These are phyloP conservation scores for Exophiala viscosa DNA, from an alignment of 2,329 filamentous ascomycete species.

Conservation along the genomic window DNA sequence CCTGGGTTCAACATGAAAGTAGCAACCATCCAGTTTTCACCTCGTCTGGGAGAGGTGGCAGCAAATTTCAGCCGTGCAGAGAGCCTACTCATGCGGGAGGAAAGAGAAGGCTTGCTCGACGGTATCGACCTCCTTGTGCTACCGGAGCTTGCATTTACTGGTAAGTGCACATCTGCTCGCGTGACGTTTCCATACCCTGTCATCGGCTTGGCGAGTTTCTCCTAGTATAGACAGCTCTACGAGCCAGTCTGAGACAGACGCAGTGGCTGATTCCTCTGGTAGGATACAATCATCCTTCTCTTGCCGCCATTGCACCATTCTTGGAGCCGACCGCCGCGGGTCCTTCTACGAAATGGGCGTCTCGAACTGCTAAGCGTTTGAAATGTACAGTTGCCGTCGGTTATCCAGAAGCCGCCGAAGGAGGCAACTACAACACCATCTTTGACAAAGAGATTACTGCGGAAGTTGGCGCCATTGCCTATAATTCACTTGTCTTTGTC, in stretches of 20 bases:
- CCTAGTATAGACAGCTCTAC: background rate
- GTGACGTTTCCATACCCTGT: too few relatives aligned
- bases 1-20: slow-evolving; percentile 38
- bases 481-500: slow-evolving; percentile 59
- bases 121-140: slow-evolving; percentile 57
- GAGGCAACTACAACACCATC: slow-evolving; percentile 26
- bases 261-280: slow-evolving; percentile 8
- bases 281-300: slow-evolving; percentile 62
- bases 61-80: slow-evolving; percentile 45
- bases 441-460: slow-evolving; percentile 21
- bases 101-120: slow-evolving; percentile 26
- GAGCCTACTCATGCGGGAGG: slow-evolving; percentile 39
- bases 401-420: slow-evolving; percentile 53
- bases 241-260: background rate
- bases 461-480: slow-evolving; percentile 33
- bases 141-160: slow-evolving; percentile 60
- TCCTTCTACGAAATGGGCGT: slow-evolving; percentile 56
- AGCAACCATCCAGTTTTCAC: slow-evolving; percentile 46
- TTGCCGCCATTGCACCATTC: slow-evolving; percentile 55
- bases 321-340: slow-evolving; percentile 57
- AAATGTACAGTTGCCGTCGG: slow-evolving; percentile 61
- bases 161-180: slow-evolving; percentile 35
- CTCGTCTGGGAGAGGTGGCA: slow-evolving; percentile 42
- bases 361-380: slow-evolving; percentile 51
- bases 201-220: background rate